Base-by-base conservation (phyloP, 768 basidiomycete species). In the Myochromella boudieri region DNA sequence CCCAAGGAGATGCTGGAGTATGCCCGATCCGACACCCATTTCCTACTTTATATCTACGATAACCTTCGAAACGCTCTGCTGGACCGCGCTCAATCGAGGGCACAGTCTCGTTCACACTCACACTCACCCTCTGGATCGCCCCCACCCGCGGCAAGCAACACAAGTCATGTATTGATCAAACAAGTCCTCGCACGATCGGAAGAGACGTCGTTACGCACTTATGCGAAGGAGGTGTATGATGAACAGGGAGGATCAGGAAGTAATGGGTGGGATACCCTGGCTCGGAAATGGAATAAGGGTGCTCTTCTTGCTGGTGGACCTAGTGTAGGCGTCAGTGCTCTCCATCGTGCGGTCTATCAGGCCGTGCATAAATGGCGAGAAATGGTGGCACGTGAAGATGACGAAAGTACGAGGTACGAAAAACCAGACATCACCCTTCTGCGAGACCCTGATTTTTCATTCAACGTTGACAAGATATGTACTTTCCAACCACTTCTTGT, bases 11-110 rank as follows among this genome's bases (percentile, higher is more conserved):
- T 99, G 94, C 68, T 92, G 15, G 70, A 78, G 43, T 99, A 98
- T 61, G 97, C 97, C 1, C 86, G 93, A 22, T 91, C 92, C 1
- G 97, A 99, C 64, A 99, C 95, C 0, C 97, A 98, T 65, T 98
- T 88, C 69, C 78, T 99, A 2, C 72, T 99, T 22, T 91, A 81
- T 67, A 84, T 97, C 58, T 97, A 94, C 65, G 94, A 97, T 67
- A 81, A 84, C 55, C 80, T 98, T 4, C 87, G 93, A 10, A 87
- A 90, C 60, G 85, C 87, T 1, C 85, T 97, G 9, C 71, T 95
- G n/a, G 84, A 87, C 60, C 80, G 80, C n/a, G 67, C 65, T n/a
- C 59, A 63, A 46, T 78, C 72, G 10, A 65, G 57, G 12, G 60
- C 63, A 0, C 62, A 65, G 32, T 77, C 78, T 2, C 67, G 67